Evolutionary conservation across 306 rosid species (phyloP).

Genomic region (Glycyrrhiza uralensis): DNA sequence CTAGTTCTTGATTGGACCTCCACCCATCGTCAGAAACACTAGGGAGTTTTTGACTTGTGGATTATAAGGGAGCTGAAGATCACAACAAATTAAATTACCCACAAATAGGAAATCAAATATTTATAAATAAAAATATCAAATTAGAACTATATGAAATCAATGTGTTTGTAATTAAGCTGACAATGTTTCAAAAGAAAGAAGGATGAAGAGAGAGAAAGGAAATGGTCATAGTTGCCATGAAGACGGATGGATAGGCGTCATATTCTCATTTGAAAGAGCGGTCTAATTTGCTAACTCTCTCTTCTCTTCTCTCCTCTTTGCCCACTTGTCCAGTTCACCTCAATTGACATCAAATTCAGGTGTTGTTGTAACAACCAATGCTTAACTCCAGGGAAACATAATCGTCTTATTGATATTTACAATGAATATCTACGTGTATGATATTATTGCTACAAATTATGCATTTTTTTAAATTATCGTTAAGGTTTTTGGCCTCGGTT

Average conservation of each 20-base stretch:
- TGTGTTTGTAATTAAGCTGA: constrained; percentile 7
- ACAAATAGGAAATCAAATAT: constrained; percentile 34
- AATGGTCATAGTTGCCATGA: constrained; percentile 41
- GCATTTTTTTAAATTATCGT: no score
- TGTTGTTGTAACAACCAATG: not conserved
- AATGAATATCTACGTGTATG: no score
- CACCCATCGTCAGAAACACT: constrained; percentile 32
- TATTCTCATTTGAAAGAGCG: constrained; percentile 40
- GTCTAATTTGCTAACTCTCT: not conserved
- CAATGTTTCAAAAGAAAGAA: constrained; percentile 15
- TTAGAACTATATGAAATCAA: not conserved
- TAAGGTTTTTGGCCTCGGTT: no score
- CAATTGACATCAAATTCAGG: not conserved
- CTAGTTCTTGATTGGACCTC: constrained; percentile 32
- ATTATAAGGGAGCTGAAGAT: constrained; percentile 14
- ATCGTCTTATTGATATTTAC: not conserved
- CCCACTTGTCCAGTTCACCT: not conserved
- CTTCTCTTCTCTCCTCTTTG: not conserved
- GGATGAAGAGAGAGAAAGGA: constrained; percentile 7
- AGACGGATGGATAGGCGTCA: constrained; percentile 41
- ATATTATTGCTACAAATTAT: no score
- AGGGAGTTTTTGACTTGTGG: constrained; percentile 42
- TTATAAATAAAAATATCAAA: constrained; percentile 16
- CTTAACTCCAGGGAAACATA: not conserved
- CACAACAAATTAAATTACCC: constrained; percentile 31